phyloP scores from a whole-genome alignment of 2,329 filamentous ascomycete genomes.

The Fusarium torulosum region DNA sequence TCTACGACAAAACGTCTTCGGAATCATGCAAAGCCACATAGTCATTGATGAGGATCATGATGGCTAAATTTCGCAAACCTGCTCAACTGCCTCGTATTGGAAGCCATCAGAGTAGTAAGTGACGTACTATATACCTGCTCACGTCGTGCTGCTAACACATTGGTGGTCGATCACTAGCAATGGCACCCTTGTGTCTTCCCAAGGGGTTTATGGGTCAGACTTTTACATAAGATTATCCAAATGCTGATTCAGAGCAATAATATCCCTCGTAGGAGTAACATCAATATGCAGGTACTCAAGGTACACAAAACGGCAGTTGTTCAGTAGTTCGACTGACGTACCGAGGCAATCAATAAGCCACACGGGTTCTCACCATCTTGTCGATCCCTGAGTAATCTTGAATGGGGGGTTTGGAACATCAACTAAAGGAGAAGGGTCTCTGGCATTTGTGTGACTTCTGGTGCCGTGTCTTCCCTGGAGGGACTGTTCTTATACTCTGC shows the following conservation, averaged over 20 bases:
- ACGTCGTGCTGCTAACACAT: neutral
- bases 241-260: too few species aligned
- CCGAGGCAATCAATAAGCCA: slow-evolving; percentile 4
- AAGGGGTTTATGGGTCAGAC: too few species aligned
- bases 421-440: neutral
- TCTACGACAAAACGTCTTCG: neutral
- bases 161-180: neutral
- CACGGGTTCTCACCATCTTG: slow-evolving; percentile 28
- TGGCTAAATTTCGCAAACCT: slow-evolving; percentile 13
- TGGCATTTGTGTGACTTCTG: neutral
- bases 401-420: neutral
- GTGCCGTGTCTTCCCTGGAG: slow-evolving; percentile 1
- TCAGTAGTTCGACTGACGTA: slow-evolving; percentile 15
- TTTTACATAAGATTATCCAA: too few species aligned
- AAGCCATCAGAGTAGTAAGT: too few species aligned
- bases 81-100: slow-evolving; percentile 9
- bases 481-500: too few species aligned
- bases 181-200: neutral
- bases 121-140: too few species aligned
- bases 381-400: slow-evolving; percentile 12
- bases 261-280: too few species aligned
- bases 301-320: slow-evolving; percentile 6
- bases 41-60: neutral
- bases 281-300: too few species aligned
- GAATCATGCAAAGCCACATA: neutral